A percentile compares a stretch with the other conserved stretches of the same genome.
phyloP scores from a whole-genome alignment of 2,329 filamentous ascomycete genomes.

The Monilinia polystroma region DNA sequence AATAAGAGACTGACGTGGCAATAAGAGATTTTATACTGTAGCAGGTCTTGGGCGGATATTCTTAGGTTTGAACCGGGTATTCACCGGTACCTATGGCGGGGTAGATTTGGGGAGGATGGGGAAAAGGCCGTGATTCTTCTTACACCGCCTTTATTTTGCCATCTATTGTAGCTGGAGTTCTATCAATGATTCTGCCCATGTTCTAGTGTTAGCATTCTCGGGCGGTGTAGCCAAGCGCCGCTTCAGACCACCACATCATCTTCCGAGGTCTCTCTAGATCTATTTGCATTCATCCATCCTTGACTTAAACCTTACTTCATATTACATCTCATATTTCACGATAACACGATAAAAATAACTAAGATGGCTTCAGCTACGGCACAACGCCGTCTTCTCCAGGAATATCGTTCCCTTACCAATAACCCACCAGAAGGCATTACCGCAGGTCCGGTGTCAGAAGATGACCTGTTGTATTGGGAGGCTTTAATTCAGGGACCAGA shows the following conservation, averaged over 20 bases:
- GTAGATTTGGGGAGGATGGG: not conserved
- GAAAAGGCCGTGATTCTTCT: no score
- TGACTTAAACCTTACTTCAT: not conserved
- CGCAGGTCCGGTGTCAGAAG: conserved; percentile 87
- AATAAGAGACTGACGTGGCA: not conserved
- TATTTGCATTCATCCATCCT: not conserved
- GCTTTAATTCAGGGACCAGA: conserved; percentile 93
- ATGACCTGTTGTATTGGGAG: conserved; percentile 96
- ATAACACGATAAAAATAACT: not conserved
- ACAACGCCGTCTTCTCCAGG: conserved; percentile 83
- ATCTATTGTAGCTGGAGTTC: no score
- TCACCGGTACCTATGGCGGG: conserved; percentile 7
- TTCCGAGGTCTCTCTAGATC: not conserved
- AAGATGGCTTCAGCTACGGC: conserved; percentile 61
- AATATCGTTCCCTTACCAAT: conserved; percentile 91
- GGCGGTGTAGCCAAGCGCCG: no score
- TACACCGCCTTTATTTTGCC: no score
- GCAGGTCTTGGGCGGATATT: not conserved
- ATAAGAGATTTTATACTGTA: no score
- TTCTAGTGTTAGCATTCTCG: no score
- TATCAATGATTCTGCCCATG: no score
- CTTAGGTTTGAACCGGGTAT: not conserved
- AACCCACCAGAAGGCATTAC: conserved; percentile 98
- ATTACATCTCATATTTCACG: not conserved
- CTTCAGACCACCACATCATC: no score